Base-by-base conservation (phyloP, 176 grass and related monocot species). In the Saccharum officinarum region DNA sequence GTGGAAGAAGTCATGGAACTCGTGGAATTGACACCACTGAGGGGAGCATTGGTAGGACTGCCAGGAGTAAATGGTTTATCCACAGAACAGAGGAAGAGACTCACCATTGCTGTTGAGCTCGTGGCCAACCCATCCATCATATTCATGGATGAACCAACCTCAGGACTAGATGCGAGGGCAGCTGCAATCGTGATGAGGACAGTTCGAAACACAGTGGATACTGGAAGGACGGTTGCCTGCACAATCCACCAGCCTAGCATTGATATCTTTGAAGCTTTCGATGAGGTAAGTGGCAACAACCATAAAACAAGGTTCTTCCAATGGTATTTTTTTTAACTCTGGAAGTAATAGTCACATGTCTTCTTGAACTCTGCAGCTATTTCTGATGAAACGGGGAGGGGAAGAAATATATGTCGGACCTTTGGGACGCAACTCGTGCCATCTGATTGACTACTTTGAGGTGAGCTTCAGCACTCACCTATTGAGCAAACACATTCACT, bases 101-200 rank as follows among this genome's bases (percentile, higher is more conserved):
- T 97, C 42, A 97, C 95, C 4, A 95, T 97, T 89, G 92, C 95
- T 28, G 95, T 97, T 55, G 95, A 97, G 72, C 89, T 97, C 39
- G 95, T 95, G 28, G 92, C 95, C 44, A 97, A 97, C 52, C 95
- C 95, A 37, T 95, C 95, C 57, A 97, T 97, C 85, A 95, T 97
- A 89, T 97, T 97, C 79, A 92, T 97, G 95, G 95, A 97, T 36
- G 95, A 97, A 68, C 95, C 92, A 55, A 97, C 95, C 45, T 97
- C 95, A 44, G 95, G 92, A 55, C 66, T 97, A 42, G 92, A 97
- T 79, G 95, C 95, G 5, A 97, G 95, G 83, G 95, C 95, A 34
- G 92, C 92, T 86, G 95, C 95, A 55, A 97, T 97, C 14, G 90
- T 97, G 62, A 97, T 97, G 95, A 95, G 95, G 70, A 76, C 95